These are phyloP conservation scores for Turnera subulata DNA, from an alignment of 345 rosid species.

Conservation along the genomic window DNA sequence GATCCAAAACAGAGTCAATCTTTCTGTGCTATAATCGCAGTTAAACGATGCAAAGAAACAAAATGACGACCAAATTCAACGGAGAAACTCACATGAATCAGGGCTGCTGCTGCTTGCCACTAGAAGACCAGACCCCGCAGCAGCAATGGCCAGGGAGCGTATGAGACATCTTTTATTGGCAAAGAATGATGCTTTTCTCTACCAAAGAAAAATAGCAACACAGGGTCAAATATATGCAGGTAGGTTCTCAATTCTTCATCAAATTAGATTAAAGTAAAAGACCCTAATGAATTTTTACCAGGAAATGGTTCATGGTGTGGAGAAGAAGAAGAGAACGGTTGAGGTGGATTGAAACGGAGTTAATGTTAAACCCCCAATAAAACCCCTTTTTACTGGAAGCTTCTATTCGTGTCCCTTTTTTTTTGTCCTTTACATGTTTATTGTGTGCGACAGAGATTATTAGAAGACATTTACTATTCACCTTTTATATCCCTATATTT, in stretches of 20 bases:
- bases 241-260: background rate
- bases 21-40: background rate
- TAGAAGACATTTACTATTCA: no score
- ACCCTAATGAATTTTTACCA: conserved; percentile 17
- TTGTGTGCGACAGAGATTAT: no score
- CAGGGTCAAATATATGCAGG: background rate
- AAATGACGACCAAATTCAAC: background rate
- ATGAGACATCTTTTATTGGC: conserved; percentile 24
- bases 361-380: no score
- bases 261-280: background rate
- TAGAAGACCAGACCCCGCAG: conserved; percentile 41
- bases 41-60: background rate
- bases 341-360: no score
- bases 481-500: no score
- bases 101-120: conserved; percentile 16
- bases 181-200: conserved; percentile 39
- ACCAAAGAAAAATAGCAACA: conserved; percentile 1
- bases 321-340: no score
- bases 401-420: no score
- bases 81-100: conserved; percentile 35
- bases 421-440: no score
- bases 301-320: conserved; percentile 30
- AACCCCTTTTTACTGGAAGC: no score
- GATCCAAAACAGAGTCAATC: background rate
- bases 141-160: conserved; percentile 38